Base-by-base conservation (phyloP, 495 filamentous ascomycete species). In the Aspergillus nanangensis region DNA sequence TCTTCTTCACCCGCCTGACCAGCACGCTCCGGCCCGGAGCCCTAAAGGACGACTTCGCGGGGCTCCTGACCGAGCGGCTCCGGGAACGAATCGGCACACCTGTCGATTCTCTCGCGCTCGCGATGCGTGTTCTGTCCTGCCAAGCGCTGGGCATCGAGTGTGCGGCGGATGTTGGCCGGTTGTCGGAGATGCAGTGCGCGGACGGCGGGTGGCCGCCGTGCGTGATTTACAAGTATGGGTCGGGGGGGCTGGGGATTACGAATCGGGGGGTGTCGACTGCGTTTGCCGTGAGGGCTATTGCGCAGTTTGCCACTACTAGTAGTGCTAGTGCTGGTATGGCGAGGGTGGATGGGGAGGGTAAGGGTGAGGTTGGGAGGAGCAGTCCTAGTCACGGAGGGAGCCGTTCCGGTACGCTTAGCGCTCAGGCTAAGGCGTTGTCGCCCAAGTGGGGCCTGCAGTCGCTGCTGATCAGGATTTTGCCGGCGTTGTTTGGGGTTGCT, bases 121-220 rank as follows among this genome's bases (percentile, higher is more conserved):
- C 21, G 3, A 52, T 59, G 52, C 48, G 56, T 3, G 19, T 59
- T 13, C 10, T 53, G 23, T 39, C 40, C 0, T 59, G 56, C 21
- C 18, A 45, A 9, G 17, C 7, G 13, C 5, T 59, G 20, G 52
- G 46, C 2, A 47, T 44, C 1, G 38, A 29, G 25, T 36, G 27
- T 19, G 19, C 14, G 13, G n/a, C 88, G 55, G 87, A 92, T 50
- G 83, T 84, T 0, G 84, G 88, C 38, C 88, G 86, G 58, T 90
- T 94, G 53, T 71, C 78, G 32, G 80, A 86, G 43, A 86, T 79
- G 7, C 71, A 92, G 22, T 64, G 82, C 60, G 85, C 85, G 51
- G 56, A 59, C 32, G 56, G 56, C 19, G 48, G 45, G 1, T 59
- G 56, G 56, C 31, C 49, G 19, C 11, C 35, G 4, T 25, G 14